A percentile compares a stretch with the other conserved stretches of the same genome.
Conservation (phyloP, 106 monocot species). For the Acanthochlamys bracteata region DNA sequence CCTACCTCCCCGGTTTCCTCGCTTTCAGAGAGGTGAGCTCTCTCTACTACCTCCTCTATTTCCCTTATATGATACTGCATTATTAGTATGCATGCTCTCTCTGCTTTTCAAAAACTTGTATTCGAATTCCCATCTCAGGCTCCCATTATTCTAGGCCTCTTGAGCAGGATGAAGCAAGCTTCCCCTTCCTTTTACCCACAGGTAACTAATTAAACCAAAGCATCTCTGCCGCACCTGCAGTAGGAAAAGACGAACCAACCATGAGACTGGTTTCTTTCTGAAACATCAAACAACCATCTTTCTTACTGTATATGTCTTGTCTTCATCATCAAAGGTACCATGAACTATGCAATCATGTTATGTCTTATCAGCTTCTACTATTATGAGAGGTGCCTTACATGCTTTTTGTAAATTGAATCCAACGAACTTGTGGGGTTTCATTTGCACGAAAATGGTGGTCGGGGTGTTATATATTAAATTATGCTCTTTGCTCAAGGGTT, state of each 20-base stretch:
- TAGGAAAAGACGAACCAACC: too few species aligned
- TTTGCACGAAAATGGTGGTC: too few species aligned
- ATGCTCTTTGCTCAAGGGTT: background rate
- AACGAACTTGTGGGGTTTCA: background rate
- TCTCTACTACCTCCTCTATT: slow-evolving; percentile 1
- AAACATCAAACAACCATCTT: too few species aligned
- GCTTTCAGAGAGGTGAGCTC: slow-evolving; percentile 75
- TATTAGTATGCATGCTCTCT: background rate
- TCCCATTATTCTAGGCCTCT: slow-evolving; percentile 49
- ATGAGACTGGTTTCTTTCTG: background rate
- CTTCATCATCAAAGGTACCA: too few species aligned
- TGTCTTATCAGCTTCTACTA: background rate
- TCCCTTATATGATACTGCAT: background rate
- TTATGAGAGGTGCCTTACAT: background rate
- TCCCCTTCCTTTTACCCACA: slow-evolving; percentile 55
- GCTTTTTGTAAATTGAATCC: background rate
- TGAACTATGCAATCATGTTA: too few species aligned
- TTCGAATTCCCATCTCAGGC: slow-evolving; percentile 25
- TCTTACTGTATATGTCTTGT: too few species aligned
- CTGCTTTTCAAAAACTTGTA: background rate
- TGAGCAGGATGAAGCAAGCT: slow-evolving; percentile 51
- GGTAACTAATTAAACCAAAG: slow-evolving; percentile 11
- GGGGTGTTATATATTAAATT: too few species aligned
- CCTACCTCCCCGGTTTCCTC: slow-evolving; percentile 85
- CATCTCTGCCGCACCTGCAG: background rate